Evolutionary conservation across 192 early-diverging fungal species (phyloP).

Genomic region (Phlyctochytrium bullatum): DNA sequence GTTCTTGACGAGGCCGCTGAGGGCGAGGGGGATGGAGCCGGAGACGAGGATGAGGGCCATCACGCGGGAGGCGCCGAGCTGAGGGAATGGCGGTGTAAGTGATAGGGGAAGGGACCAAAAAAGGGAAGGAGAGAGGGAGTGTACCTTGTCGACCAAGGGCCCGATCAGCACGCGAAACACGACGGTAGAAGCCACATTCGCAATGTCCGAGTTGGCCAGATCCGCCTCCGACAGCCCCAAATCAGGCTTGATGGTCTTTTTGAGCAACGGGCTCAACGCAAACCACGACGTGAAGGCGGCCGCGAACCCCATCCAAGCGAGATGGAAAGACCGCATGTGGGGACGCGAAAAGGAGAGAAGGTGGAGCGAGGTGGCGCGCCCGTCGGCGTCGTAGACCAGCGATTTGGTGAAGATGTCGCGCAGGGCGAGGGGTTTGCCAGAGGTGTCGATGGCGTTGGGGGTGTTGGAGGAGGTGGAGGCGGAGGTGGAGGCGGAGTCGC

Average conservation of each 20-base stretch:
- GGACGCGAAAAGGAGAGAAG: conserved; percentile 16
- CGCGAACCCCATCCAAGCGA: conserved; percentile 39
- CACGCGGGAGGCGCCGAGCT: conserved; percentile 37
- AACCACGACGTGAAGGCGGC: conserved; percentile 56
- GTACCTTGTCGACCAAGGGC: conserved; percentile 26
- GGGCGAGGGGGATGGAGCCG: conserved; percentile 53
- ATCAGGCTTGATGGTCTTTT: conserved; percentile 52
- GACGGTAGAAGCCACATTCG: conserved; percentile 57
- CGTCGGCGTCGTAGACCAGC: conserved; percentile 18
- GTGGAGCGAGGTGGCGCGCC: conserved; percentile 9
- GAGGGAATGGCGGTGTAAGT: conserved; percentile 29
- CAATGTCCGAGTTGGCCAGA: conserved; percentile 44
- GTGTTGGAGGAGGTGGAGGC: not conserved
- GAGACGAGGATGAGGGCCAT: conserved; percentile 55
- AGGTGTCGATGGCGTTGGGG: not conserved
- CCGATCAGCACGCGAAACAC: conserved; percentile 52
- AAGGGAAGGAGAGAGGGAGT: too few species aligned
- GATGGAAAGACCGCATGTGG: conserved; percentile 37
- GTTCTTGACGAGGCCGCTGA: conserved; percentile 43
- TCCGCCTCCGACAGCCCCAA: conserved; percentile 45
- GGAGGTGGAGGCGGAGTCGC: not conserved
- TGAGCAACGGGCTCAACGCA: conserved; percentile 54
- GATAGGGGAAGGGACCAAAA: too few species aligned
- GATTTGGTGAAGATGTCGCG: conserved; percentile 10
- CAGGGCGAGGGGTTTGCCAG: not conserved